phyloP scores from a whole-genome alignment of 768 basidiomycete species.

The Boletus rufocinnamomeus region DNA sequence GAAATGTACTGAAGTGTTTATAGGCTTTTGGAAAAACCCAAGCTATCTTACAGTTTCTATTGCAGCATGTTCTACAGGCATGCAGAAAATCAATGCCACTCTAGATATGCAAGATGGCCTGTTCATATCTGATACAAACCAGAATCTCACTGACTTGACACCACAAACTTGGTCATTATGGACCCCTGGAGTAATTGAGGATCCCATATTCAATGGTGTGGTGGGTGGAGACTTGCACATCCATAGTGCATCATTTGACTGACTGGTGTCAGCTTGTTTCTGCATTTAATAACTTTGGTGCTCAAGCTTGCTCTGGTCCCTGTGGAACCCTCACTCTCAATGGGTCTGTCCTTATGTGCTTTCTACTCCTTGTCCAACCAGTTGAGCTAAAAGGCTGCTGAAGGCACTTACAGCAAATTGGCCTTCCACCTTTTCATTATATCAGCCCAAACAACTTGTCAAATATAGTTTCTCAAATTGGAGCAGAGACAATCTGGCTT shows the following conservation, averaged over 20 bases:
- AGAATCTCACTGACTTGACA: neutral
- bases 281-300: neutral
- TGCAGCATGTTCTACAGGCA: neutral
- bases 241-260: neutral
- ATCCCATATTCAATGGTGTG: neutral
- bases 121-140: neutral
- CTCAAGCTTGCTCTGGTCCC: no score
- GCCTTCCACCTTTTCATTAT: neutral
- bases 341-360: neutral
- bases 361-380: neutral
- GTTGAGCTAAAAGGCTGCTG: neutral
- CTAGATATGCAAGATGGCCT: neutral
- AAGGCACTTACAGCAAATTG: neutral
- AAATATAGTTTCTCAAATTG: neutral
- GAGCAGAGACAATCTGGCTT: neutral
- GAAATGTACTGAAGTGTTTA: no score
- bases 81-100: neutral
- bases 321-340: no score
- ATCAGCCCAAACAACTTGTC: neutral
- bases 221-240: neutral
- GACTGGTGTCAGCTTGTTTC: neutral
- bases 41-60: neutral
- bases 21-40: no score
- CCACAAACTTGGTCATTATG: neutral
- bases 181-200: neutral